Evolutionary conservation across 139 green algal species (phyloP).

Genomic region (Chlamydomonas sphaeroides): DNA sequence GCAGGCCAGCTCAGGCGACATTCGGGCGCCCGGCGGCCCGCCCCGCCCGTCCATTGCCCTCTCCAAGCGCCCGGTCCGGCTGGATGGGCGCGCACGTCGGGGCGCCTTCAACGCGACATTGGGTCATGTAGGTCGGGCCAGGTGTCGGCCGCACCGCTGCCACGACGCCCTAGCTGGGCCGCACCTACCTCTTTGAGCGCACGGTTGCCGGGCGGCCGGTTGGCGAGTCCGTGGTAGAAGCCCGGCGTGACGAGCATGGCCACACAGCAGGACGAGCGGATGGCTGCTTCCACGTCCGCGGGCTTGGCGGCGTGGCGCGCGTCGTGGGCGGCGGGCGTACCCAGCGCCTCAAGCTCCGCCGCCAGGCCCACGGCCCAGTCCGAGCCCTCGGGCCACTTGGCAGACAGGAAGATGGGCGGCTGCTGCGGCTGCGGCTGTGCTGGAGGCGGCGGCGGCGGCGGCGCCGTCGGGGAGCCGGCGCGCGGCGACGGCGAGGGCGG

Average conservation of each 20-base stretch:
- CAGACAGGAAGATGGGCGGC: constrained; percentile 8
- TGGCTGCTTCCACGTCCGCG: not conserved
- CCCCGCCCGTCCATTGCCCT: too few relatives aligned
- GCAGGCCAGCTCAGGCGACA: too few relatives aligned
- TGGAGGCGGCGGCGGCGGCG: too few relatives aligned
- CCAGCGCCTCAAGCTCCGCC: constrained; percentile 8
- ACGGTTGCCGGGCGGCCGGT: constrained; percentile 8
- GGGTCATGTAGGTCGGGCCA: too few relatives aligned
- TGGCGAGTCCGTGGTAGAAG: constrained; percentile 8
- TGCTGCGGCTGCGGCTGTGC: not conserved
- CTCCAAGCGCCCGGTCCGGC: too few relatives aligned
- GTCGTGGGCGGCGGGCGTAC: not conserved
- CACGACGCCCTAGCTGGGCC: too few relatives aligned
- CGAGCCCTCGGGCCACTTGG: constrained; percentile 27
- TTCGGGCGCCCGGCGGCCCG: too few relatives aligned
- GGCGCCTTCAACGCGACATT: too few relatives aligned
- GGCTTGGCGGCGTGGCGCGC: constrained; percentile 1
- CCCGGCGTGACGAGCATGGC: constrained; percentile 30
- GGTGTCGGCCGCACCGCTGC: too few relatives aligned
- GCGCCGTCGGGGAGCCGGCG: too few relatives aligned
- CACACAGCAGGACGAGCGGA: not conserved
- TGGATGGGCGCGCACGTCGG: too few relatives aligned
- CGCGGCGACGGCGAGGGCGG: too few relatives aligned
- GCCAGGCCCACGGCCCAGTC: constrained; percentile 20
- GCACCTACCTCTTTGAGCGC: constrained; percentile 19